Conservation (phyloP, 2,329 filamentous ascomycete genomes). For the Tolypocladium ovalisporum region DNA sequence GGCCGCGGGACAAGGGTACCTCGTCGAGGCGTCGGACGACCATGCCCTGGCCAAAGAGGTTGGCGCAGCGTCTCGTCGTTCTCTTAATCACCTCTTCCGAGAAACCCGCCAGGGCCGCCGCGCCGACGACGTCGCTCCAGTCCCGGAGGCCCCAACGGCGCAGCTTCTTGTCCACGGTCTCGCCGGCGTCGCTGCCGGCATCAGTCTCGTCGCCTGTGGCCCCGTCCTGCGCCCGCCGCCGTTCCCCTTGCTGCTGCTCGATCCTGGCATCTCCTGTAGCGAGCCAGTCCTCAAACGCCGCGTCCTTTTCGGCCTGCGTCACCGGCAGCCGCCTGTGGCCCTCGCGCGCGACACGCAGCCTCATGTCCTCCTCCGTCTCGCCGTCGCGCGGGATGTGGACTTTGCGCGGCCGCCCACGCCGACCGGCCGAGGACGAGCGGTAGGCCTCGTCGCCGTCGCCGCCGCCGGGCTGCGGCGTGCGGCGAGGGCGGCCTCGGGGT, state of each 20-base stretch:
- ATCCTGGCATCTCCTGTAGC: slow-evolving; percentile 13
- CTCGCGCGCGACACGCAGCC: slow-evolving; percentile 34
- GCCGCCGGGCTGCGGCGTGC: slow-evolving; percentile 2
- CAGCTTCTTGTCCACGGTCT: slow-evolving; percentile 14
- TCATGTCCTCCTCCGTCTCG: slow-evolving; percentile 35
- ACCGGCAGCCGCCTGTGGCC: slow-evolving; percentile 19
- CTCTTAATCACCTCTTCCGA: slow-evolving; percentile 52
- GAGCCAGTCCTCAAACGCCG: slow-evolving; percentile 23
- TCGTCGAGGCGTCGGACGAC: slow-evolving; percentile 44
- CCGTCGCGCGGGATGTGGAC: slow-evolving; percentile 26
- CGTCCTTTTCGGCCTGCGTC: slow-evolving; percentile 14
- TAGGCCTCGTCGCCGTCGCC: slow-evolving; percentile 6
- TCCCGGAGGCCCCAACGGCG: slow-evolving; percentile 45
- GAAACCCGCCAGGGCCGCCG: slow-evolving; percentile 67
- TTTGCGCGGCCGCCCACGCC: slow-evolving; percentile 29
- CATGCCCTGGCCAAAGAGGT: slow-evolving; percentile 66
- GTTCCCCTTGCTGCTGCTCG: not conserved
- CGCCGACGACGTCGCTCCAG: slow-evolving; percentile 77
- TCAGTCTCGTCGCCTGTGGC: slow-evolving; percentile 5
- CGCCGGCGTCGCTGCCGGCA: slow-evolving; percentile 6
- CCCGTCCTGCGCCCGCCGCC: slow-evolving; percentile 5
- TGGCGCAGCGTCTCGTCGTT: slow-evolving; percentile 61
- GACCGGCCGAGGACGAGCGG: slow-evolving; percentile 4
- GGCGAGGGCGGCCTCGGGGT: slow-evolving; percentile 16
- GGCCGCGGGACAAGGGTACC: slow-evolving; percentile 10